These are phyloP conservation scores for Populus simonii DNA, from an alignment of 345 rosid genomes.

Conservation along the genomic window DNA sequence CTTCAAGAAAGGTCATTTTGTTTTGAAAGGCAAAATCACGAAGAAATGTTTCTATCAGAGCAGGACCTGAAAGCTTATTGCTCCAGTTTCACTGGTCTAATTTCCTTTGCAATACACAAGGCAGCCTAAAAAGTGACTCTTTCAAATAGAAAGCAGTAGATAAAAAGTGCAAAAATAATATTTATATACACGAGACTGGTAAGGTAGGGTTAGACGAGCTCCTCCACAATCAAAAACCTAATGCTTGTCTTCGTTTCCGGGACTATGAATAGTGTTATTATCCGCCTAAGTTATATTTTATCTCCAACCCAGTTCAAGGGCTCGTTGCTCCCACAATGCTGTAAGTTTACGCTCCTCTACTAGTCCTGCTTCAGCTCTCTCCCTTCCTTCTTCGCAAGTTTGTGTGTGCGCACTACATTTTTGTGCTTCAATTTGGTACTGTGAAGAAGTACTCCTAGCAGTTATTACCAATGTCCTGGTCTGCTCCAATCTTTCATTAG, in stretches of 20 bases:
- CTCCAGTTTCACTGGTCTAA: conserved; percentile 3
- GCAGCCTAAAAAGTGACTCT: background rate
- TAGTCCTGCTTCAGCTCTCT: conserved; percentile 35
- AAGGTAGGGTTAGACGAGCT: background rate
- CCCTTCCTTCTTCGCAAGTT: conserved; percentile 43
- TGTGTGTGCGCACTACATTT: conserved; percentile 38
- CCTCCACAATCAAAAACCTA: background rate
- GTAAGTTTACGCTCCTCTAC: conserved; percentile 33
- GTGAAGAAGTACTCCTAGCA: conserved; percentile 22
- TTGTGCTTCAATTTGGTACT: conserved; percentile 42
- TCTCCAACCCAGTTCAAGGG: conserved; percentile 36
- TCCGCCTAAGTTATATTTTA: background rate
- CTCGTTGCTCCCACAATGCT: conserved; percentile 41
- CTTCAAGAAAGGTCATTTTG: background rate
- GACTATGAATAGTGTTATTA: background rate
- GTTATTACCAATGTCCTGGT: conserved; percentile 9
- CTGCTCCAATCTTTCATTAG: conserved; percentile 32
- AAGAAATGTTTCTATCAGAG: background rate
- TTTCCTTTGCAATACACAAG: conserved; percentile 5
- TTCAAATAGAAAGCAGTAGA: background rate
- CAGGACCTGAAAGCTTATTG: too few species aligned
- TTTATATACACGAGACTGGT: background rate
- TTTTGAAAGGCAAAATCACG: background rate
- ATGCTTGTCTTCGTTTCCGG: background rate
- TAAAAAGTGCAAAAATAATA: background rate